Conservation (phyloP, 805 yeast genomes). For the Pichia paraexigua region DNA sequence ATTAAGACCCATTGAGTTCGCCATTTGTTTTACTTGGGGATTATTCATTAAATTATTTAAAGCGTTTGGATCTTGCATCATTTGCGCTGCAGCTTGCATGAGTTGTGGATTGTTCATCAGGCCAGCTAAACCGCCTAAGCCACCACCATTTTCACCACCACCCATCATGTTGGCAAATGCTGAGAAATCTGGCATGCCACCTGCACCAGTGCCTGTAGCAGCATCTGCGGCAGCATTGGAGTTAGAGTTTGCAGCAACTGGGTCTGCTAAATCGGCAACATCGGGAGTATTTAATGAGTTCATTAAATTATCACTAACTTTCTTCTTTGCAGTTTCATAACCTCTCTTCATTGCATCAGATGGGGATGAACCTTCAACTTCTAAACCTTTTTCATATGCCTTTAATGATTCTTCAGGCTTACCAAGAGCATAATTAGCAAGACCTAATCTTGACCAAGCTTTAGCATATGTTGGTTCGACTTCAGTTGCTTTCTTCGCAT, state of each 20-base stretch:
- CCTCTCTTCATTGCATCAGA: constrained; percentile 90
- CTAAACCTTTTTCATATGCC: constrained; percentile 83
- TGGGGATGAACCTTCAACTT: constrained; percentile 76
- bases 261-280: constrained; percentile 14
- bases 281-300: constrained; percentile 30
- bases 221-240: constrained; percentile 19
- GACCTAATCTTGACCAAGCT: constrained; percentile 91
- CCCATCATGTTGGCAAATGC: constrained; percentile 49
- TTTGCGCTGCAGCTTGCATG: constrained; percentile 78
- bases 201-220: constrained; percentile 24
- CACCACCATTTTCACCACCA: constrained; percentile 66
- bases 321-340: constrained; percentile 84
- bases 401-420: constrained; percentile 83
- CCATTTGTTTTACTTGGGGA: constrained; percentile 89
- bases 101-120: constrained; percentile 77
- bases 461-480: constrained; percentile 77
- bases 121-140: constrained; percentile 58
- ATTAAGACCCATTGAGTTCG: constrained; percentile 64
- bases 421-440: constrained; percentile 92
- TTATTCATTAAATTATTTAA: constrained; percentile 68
- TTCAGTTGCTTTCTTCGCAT: constrained; percentile 75
- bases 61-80: constrained; percentile 83
- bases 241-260: constrained; percentile 15
- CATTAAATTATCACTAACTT: constrained; percentile 70
- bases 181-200: constrained; percentile 73